These are phyloP conservation scores for Imleria badia DNA, from an alignment of 768 basidiomycete genomes.

Conservation along the genomic window DNA sequence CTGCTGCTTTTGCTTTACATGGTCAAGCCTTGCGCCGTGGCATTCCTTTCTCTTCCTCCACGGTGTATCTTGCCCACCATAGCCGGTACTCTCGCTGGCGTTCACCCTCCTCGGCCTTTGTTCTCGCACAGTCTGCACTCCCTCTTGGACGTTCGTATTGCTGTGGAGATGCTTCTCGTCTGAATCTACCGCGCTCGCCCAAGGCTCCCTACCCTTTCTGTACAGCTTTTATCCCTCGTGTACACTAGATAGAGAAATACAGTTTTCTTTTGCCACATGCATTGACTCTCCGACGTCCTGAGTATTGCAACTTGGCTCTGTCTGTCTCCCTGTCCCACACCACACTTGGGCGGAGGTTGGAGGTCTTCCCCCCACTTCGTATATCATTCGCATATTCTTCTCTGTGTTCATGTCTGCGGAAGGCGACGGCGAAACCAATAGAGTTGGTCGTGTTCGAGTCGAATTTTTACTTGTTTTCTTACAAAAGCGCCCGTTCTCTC, in stretches of 20 bases:
- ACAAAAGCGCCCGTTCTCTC: slow-evolving; percentile 31
- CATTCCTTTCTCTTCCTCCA: background rate
- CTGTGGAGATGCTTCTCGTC: background rate
- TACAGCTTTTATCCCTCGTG: slow-evolving; percentile 26
- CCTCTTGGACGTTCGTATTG: background rate
- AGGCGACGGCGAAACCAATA: slow-evolving; percentile 44
- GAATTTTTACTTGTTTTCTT: slow-evolving; percentile 30
- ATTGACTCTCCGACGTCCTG: slow-evolving; percentile 57
- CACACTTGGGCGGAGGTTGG: slow-evolving; percentile 19
- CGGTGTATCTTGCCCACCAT: background rate
- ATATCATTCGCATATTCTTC: slow-evolving; percentile 18
- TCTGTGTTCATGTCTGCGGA: slow-evolving; percentile 46
- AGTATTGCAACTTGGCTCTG: slow-evolving; percentile 34
- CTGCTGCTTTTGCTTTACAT: background rate
- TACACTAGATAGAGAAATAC: slow-evolving; percentile 37
- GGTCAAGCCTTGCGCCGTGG: background rate
- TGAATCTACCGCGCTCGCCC: background rate
- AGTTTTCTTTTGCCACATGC: slow-evolving; percentile 43
- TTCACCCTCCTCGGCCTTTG: background rate
- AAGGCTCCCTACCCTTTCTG: slow-evolving; percentile 11
- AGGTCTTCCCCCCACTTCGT: slow-evolving; percentile 9
- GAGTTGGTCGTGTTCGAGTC: slow-evolving; percentile 45
- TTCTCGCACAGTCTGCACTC: background rate
- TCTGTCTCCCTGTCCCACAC: slow-evolving; percentile 21
- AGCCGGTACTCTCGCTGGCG: background rate